phyloP scores from a whole-genome alignment of 2,329 filamentous ascomycete species.

The Neonectria sp. region DNA sequence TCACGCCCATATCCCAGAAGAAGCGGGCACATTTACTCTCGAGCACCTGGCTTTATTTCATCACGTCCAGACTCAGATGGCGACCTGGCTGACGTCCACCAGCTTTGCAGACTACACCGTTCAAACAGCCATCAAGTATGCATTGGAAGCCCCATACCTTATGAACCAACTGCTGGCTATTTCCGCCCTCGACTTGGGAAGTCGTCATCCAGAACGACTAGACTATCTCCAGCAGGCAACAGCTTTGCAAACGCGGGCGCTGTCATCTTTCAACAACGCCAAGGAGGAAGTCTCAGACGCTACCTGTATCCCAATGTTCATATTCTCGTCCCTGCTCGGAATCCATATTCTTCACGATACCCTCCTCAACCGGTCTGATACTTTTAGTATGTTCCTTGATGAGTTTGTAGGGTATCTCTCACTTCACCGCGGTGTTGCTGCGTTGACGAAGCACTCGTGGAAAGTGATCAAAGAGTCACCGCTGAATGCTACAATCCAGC shows the following conservation, averaged over 20 bases:
- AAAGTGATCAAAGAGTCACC: not conserved
- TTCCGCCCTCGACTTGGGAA: constrained; percentile 25
- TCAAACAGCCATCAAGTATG: not conserved
- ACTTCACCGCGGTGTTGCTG: constrained; percentile 27
- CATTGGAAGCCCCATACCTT: constrained; percentile 25
- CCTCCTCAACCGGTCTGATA: not conserved
- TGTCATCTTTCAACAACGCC: constrained; percentile 17
- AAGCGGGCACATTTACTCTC: constrained; percentile 21
- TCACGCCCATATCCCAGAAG: not conserved
- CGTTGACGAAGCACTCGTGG: constrained; percentile 9
- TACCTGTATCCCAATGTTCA: constrained; percentile 16
- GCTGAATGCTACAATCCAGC: not conserved
- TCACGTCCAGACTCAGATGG: constrained; percentile 15
- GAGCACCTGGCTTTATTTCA: constrained; percentile 26
- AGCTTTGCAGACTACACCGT: not conserved
- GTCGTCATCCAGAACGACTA: not conserved
- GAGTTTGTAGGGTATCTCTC: constrained; percentile 23
- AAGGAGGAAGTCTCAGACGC: constrained; percentile 1
- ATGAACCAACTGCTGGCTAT: constrained; percentile 36
- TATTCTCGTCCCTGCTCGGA: constrained; percentile 20
- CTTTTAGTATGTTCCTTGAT: constrained; percentile 5
- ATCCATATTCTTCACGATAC: constrained; percentile 27
- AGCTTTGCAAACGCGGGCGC: constrained; percentile 10
- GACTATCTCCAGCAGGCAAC: constrained; percentile 11
- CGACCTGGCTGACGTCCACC: constrained; percentile 15